Base-by-base conservation (phyloP, 192 early-diverging fungal genomes). In the Coemansia umbellata region DNA sequence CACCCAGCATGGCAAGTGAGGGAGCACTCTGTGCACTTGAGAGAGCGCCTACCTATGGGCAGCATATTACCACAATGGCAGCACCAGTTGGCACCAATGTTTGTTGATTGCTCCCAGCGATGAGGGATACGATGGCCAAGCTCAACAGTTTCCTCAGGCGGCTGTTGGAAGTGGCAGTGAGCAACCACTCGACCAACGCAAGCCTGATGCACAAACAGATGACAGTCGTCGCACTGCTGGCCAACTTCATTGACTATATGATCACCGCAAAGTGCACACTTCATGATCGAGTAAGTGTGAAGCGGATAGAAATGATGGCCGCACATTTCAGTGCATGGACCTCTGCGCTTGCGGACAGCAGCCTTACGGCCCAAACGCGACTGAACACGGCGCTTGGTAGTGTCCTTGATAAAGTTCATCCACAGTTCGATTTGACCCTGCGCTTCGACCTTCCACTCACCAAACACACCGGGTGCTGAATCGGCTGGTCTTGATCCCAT, bases 41-140 rank as follows among this genome's bases (percentile, higher is more conserved):
- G 37, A 13, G 64, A 58, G 19, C 67, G 54, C 0, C 74, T 61
- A 23, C 91, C 88, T 5, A 99, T 71, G 15, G 95, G 83, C 31
- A 98, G 85, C 88, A 99, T 91, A 33, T 84, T 91, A 27, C 96
- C 96, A 76, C 96, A 99, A 76, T 99, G 96, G 59, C 86, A 91
- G 69, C 96, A 99, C 96, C 96, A 99, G 69, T 86, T 85, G 31
- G 90, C 87, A 18, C 84, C 86, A 44, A 93, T 80, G 48, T 87
- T 92, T 32, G 85, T 85, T n/a, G 87, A 78, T 11, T 78, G 75
- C 58, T 94, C 90, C 65, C 94, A 97, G 36, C 96, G 87, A 82
- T 99, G 96, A 17, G 94, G 96, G 65, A 99, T 99, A 26, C 87
- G 81, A 69, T 99, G 96, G 14, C 91, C 71, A 3, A 74, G 64